These are phyloP conservation scores for Candolleomyces aberdarensis DNA, from an alignment of 768 basidiomycete species.

Conservation along the genomic window DNA sequence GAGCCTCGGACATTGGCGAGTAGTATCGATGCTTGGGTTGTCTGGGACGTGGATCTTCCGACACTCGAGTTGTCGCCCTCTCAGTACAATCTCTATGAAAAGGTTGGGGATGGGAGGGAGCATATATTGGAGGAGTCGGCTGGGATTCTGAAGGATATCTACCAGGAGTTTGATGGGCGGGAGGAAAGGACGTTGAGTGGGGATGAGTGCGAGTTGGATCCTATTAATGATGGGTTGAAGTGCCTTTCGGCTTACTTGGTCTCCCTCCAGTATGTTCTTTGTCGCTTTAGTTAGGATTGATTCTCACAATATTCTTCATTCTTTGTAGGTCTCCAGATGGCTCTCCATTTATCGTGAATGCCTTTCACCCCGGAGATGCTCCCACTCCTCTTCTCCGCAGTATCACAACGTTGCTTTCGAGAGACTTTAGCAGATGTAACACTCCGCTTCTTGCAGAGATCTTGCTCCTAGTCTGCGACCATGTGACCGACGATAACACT, in stretches of 20 bases:
- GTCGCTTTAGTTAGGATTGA: not conserved
- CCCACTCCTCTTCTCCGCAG: constrained; percentile 61
- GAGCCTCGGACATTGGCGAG: constrained; percentile 33
- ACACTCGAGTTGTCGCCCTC: constrained; percentile 15
- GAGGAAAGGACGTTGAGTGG: constrained; percentile 49
- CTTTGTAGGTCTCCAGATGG: constrained; percentile 27
- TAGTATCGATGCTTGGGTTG: constrained; percentile 61
- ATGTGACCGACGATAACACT: constrained; percentile 68
- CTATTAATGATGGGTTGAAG: constrained; percentile 59
- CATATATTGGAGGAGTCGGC: constrained; percentile 67
- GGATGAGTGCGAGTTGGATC: constrained; percentile 67
- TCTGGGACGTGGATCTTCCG: constrained; percentile 27
- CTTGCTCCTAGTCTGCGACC: constrained; percentile 62
- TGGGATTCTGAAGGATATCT: constrained; percentile 65
- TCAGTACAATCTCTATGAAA: constrained; percentile 22
- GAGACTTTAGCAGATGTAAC: constrained; percentile 56
- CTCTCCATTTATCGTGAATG: constrained; percentile 40
- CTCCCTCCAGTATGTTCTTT: constrained; percentile 50
- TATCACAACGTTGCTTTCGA: constrained; percentile 59
- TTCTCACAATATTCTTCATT: not conserved
- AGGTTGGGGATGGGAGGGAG: constrained; percentile 37
- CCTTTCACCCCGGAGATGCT: constrained; percentile 51
- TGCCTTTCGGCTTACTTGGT: constrained; percentile 58
- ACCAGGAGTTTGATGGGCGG: constrained; percentile 67
- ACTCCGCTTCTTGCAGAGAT: constrained; percentile 61